Evolutionary conservation across 805 yeast genomes (phyloP).

Genomic region (Saccharomycopsis amapae): DNA sequence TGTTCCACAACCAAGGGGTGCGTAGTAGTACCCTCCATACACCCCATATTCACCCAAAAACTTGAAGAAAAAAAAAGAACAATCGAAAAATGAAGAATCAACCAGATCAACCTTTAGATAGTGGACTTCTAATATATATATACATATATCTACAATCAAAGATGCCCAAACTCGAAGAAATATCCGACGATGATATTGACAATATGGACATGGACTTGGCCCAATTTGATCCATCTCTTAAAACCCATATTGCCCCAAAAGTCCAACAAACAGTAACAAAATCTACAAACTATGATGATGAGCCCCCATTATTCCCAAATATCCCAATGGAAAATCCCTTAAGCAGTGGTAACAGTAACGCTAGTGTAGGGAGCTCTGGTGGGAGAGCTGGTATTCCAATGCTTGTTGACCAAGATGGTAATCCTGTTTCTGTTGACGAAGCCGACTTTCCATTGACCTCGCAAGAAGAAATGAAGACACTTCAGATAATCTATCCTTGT

Average conservation of each 20-base stretch:
- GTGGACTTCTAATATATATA: background rate
- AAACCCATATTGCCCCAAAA: conserved; percentile 66
- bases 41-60: no score
- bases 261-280: conserved; percentile 53
- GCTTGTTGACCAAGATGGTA: conserved; percentile 16
- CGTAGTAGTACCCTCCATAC: no score
- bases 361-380: background rate
- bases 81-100: no score
- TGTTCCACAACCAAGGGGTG: no score
- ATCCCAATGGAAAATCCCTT: conserved; percentile 5
- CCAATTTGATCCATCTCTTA: conserved; percentile 70
- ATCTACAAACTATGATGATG: conserved; percentile 44
- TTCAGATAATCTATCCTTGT: conserved; percentile 83
- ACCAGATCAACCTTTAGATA: background rate
- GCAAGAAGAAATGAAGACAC: conserved; percentile 52
- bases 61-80: no score
- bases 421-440: conserved; percentile 14
- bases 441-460: conserved; percentile 44
- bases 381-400: conserved; percentile 20
- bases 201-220: conserved; percentile 91
- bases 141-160: conserved; percentile 21
- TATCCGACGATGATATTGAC: conserved; percentile 75
- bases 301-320: conserved; percentile 29
- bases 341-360: background rate
- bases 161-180: conserved; percentile 69